These are phyloP conservation scores for Melianthus villosus DNA, from an alignment of 441 rosid species.

Conservation along the genomic window DNA sequence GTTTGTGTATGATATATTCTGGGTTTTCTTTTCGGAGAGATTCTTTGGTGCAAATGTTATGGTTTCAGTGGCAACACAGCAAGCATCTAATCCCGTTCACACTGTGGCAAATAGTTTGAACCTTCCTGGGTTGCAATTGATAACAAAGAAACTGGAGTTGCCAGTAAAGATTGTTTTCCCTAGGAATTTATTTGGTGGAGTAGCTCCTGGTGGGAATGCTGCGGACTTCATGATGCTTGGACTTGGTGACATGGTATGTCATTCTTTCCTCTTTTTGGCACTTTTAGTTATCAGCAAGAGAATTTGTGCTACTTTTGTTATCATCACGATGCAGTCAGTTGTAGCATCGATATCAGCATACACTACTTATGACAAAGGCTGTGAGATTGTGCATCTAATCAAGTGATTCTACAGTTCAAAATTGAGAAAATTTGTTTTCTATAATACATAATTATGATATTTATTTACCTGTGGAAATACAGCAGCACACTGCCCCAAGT, in stretches of 20 bases:
- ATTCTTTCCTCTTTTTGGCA: conserved; percentile 6
- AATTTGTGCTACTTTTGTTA: background rate
- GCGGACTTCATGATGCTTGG: conserved; percentile 94
- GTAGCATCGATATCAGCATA: too few relatives aligned
- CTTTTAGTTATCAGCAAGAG: background rate
- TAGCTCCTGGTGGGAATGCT: conserved; percentile 44
- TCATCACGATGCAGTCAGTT: background rate
- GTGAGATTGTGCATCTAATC: too few relatives aligned
- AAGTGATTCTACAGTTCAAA: too few relatives aligned
- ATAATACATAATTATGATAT: too few relatives aligned
- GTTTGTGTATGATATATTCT: conserved; percentile 85
- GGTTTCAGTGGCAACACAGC: conserved; percentile 93
- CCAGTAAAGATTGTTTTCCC: conserved; percentile 89
- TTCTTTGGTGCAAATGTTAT: conserved; percentile 93
- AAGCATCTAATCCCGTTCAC: conserved; percentile 88
- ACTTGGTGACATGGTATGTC: conserved; percentile 87
- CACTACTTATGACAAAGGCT: too few relatives aligned
- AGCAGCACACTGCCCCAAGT: too few relatives aligned
- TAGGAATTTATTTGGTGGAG: conserved; percentile 60
- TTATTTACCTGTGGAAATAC: too few relatives aligned
- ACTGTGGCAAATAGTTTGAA: conserved; percentile 84
- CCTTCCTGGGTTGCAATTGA: conserved; percentile 82
- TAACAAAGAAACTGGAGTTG: conserved; percentile 87
- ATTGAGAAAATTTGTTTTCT: too few relatives aligned
- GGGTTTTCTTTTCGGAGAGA: conserved; percentile 97